Evolutionary conservation across 2,329 filamentous ascomycete species (phyloP).

Genomic region (Fusarium penzigii): DNA sequence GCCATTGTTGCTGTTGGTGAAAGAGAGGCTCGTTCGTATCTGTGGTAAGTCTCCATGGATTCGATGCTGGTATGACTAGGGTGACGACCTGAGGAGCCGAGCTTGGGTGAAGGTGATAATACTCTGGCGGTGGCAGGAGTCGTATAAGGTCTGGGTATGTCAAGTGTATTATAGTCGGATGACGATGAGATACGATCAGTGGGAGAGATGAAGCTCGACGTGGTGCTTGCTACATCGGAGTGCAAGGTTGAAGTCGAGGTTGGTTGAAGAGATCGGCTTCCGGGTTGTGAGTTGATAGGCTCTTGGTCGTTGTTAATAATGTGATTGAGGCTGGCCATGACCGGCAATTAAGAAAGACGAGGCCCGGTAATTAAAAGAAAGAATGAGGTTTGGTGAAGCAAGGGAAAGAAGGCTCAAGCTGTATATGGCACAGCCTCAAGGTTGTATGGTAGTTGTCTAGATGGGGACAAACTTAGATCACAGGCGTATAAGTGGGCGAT

Average conservation of each 20-base stretch:
- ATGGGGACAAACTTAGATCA: constrained; percentile 32
- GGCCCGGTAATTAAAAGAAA: constrained; percentile 31
- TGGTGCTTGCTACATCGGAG: constrained; percentile 37
- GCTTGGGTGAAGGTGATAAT: constrained; percentile 28
- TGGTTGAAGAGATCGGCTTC: constrained; percentile 48
- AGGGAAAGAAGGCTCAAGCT: constrained; percentile 39
- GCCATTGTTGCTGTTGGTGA: constrained; percentile 38
- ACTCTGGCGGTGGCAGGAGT: constrained; percentile 26
- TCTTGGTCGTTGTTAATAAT: constrained; percentile 60
- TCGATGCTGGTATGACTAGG: constrained; percentile 50
- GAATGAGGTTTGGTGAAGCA: constrained; percentile 33
- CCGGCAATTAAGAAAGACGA: constrained; percentile 41
- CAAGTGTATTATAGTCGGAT: constrained; percentile 38
- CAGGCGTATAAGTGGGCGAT: constrained; percentile 35
- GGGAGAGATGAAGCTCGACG: constrained; percentile 42
- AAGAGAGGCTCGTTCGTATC: constrained; percentile 25
- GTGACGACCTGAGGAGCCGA: constrained; percentile 35
- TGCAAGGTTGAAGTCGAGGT: constrained; percentile 35
- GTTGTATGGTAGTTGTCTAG: constrained; percentile 34
- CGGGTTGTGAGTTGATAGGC: constrained; percentile 41
- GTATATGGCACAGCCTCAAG: constrained; percentile 50
- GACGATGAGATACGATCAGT: constrained; percentile 31
- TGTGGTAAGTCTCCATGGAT: constrained; percentile 47
- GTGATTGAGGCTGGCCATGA: constrained; percentile 57
- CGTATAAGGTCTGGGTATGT: constrained; percentile 33